Evolutionary conservation across 495 filamentous ascomycete species (phyloP).

Genomic region (Talaromyces thailandensis): DNA sequence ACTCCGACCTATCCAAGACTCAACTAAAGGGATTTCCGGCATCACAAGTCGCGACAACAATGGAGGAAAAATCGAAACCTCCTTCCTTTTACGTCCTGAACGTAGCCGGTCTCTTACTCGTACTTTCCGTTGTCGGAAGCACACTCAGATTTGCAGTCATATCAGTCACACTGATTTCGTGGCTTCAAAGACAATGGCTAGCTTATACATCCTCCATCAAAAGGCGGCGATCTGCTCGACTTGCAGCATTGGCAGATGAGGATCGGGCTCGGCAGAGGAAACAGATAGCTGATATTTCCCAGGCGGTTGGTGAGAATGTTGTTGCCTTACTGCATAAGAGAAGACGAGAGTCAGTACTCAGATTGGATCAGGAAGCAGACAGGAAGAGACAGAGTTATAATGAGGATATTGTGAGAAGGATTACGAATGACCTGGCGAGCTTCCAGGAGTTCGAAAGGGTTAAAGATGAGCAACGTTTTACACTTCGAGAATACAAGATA

Average conservation of each 20-base stretch:
- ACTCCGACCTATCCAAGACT: background rate
- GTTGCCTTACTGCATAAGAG: slow-evolving; percentile 3
- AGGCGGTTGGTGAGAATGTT: slow-evolving; percentile 3
- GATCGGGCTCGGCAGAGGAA: background rate
- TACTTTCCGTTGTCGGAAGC: slow-evolving; percentile 3
- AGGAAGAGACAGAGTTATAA: background rate
- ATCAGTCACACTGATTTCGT: slow-evolving; percentile 2
- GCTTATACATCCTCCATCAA: background rate
- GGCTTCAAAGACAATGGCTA: slow-evolving; percentile 7
- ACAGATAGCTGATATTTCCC: slow-evolving; percentile 3
- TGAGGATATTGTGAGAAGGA: background rate
- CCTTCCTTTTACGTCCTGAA: background rate
- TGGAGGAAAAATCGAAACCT: background rate
- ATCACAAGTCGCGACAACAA: background rate
- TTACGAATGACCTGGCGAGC: background rate
- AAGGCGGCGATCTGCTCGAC: slow-evolving; percentile 1
- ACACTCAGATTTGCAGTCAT: slow-evolving; percentile 2
- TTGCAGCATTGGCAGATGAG: background rate
- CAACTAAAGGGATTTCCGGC: background rate
- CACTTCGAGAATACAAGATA: background rate
- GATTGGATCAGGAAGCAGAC: background rate
- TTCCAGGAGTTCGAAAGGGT: background rate
- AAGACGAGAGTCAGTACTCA: background rate
- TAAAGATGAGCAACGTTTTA: background rate
- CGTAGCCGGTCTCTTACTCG: background rate